phyloP scores from a whole-genome alignment of 2,329 filamentous ascomycete genomes.

The Botrytis tulipae region DNA sequence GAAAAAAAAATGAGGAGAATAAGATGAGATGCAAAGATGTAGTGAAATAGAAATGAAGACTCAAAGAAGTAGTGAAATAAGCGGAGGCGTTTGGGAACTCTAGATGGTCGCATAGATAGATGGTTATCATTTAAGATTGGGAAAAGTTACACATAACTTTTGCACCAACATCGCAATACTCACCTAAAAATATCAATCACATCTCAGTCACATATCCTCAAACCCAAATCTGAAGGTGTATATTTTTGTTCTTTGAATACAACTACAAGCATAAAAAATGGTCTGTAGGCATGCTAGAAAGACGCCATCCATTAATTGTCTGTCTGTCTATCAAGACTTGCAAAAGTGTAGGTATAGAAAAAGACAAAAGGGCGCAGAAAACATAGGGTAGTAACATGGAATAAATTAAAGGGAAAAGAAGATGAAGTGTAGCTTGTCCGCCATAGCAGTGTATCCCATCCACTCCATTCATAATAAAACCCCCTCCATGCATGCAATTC shows the following conservation, averaged over 20 bases:
- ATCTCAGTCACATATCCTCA: background rate
- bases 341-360: conserved; percentile 10
- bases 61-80: background rate
- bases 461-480: background rate
- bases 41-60: background rate
- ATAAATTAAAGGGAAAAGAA: conserved; percentile 5
- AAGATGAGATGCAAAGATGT: background rate
- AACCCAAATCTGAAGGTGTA: background rate
- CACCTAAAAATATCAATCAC: background rate
- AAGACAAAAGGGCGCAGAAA: conserved; percentile 14
- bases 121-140: background rate
- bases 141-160: background rate
- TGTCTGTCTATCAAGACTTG: background rate
- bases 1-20: background rate
- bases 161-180: background rate
- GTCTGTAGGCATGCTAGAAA: background rate
- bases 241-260: conserved; percentile 6
- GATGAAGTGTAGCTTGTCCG: conserved; percentile 7
- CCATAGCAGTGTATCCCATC: conserved; percentile 11
- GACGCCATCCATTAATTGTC: background rate
- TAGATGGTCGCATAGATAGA: conserved; percentile 6
- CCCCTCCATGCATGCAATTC: conserved; percentile 14
- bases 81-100: conserved; percentile 1
- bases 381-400: background rate
- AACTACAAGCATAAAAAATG: background rate